Percentiles rank a stretch among this genome's conserved stretches.
These are phyloP conservation scores for Boletus reticuloceps DNA, from an alignment of 768 basidiomycete species.

Conservation along the genomic window DNA sequence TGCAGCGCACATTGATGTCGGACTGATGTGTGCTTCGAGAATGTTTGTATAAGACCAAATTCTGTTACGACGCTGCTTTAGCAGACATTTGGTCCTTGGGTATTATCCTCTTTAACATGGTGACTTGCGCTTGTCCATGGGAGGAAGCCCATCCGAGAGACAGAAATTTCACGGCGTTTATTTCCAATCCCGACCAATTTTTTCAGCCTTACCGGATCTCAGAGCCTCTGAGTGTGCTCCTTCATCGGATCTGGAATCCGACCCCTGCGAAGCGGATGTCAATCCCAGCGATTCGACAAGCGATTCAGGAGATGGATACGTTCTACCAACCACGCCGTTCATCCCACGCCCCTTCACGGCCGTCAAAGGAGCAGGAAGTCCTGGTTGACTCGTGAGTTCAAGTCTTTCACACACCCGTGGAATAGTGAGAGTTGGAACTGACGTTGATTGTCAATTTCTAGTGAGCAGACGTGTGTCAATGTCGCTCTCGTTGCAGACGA, in stretches of 20 bases:
- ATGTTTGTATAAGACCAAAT: constrained; percentile 46
- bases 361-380: background rate
- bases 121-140: constrained; percentile 46
- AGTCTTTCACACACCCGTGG: background rate
- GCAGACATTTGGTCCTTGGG: constrained; percentile 72
- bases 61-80: constrained; percentile 13
- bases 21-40: constrained; percentile 38
- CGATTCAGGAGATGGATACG: constrained; percentile 10
- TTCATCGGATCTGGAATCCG: constrained; percentile 17
- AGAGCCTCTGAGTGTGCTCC: constrained; percentile 1
- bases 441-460: background rate
- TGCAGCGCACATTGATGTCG: background rate
- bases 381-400: constrained; percentile 12
- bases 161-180: background rate
- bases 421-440: background rate
- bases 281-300: constrained; percentile 20
- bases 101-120: constrained; percentile 82
- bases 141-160: constrained; percentile 6
- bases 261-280: constrained; percentile 6
- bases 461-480: constrained; percentile 12
- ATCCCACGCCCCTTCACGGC: background rate
- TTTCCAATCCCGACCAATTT: background rate
- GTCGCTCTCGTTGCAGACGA: background rate
- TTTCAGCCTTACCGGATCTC: constrained; percentile 9
- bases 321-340: constrained; percentile 3